Evolutionary conservation across 345 rosid species (phyloP).

Genomic region (Eucalyptus regnans): DNA sequence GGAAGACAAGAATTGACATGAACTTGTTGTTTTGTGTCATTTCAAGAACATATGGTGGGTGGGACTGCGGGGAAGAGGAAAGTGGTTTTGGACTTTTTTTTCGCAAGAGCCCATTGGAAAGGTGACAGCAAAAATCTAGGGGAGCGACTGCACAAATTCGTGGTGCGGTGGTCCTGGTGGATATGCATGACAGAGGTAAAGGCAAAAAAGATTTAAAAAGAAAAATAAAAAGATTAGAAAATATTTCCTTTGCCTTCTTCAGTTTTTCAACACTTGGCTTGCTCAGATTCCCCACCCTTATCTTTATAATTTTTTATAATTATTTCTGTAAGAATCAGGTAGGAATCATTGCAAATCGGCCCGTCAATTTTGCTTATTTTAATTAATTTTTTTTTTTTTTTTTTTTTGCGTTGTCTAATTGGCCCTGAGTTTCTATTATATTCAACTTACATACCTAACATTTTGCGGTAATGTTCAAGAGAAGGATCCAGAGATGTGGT

Average conservation of each 20-base stretch:
- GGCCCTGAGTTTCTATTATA: neutral
- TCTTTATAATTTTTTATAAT: neutral
- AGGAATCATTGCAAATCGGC: neutral
- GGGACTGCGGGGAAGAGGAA: neutral
- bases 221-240: neutral
- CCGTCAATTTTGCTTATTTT: neutral
- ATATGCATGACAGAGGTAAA: neutral
- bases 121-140: neutral
- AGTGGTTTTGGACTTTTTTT: neutral
- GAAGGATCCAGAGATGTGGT: neutral
- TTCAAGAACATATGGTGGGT: neutral
- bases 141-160: neutral
- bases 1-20: neutral
- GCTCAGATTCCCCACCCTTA: neutral
- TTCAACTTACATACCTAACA: neutral
- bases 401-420: neutral
- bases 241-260: neutral
- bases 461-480: neutral
- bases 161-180: neutral
- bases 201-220: neutral
- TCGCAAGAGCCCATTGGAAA: neutral
- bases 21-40: neutral
- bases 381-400: accelerated
- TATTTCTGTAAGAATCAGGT: neutral
- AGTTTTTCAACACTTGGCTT: neutral